These are phyloP conservation scores for Heterobasidion irregulare DNA, from an alignment of 1,284 basidiomycete species.

Conservation along the genomic window DNA sequence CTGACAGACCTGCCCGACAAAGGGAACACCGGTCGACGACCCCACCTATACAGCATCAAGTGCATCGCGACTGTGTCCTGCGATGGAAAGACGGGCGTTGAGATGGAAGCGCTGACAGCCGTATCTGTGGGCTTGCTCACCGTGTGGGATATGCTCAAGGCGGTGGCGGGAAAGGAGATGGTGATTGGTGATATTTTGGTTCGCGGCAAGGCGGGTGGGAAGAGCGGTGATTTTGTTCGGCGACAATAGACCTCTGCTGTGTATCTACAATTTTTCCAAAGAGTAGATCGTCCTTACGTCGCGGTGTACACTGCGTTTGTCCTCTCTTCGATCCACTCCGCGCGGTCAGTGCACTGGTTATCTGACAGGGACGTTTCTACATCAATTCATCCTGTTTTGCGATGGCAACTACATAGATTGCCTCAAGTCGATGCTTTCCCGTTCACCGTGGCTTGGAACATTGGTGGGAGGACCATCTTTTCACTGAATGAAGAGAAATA, in stretches of 20 bases:
- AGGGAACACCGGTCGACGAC: not conserved
- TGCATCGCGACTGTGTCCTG: conserved; percentile 66
- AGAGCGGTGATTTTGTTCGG: conserved; percentile 55
- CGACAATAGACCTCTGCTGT: not conserved
- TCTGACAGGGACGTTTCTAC: too few species aligned
- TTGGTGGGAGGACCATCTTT: not conserved
- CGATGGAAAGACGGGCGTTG: conserved; percentile 79
- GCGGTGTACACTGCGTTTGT: too few species aligned
- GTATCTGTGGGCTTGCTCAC: conserved; percentile 75
- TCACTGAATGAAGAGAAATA: not conserved
- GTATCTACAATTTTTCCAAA: too few species aligned
- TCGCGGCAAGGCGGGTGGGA: conserved; percentile 63
- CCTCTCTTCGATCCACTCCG: too few species aligned
- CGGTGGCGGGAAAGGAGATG: conserved; percentile 82
- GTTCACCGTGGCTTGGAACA: not conserved
- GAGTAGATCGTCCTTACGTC: not conserved
- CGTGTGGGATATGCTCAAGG: conserved; percentile 91
- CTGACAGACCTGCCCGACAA: not conserved
- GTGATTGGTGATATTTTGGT: conserved; percentile 63
- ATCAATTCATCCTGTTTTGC: too few species aligned
- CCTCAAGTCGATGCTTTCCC: too few species aligned
- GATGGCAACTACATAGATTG: too few species aligned
- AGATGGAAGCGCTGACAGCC: conserved; percentile 90
- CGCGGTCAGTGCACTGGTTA: too few species aligned
- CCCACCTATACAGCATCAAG: conserved; percentile 39